Percentiles rank a stretch among this genome's conserved stretches.
These are phyloP conservation scores for Peniophora sp. DNA, from an alignment of 1,284 basidiomycete species.

Conservation along the genomic window DNA sequence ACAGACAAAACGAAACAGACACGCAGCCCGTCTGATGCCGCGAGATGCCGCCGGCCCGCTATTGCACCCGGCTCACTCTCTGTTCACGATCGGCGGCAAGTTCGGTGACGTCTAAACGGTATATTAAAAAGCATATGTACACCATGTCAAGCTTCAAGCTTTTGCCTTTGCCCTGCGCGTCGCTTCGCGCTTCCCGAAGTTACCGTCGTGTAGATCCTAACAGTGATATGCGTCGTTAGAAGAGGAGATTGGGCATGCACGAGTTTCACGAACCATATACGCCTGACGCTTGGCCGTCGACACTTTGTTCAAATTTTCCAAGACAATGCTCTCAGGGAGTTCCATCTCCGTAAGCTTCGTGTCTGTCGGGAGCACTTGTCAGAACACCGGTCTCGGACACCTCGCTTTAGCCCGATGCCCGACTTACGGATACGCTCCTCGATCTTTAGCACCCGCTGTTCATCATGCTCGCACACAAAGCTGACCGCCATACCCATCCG, in stretches of 20 bases:
- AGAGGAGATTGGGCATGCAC: neutral
- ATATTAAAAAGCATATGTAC: too few relatives aligned
- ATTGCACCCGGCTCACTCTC: too few relatives aligned
- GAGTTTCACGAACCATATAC: conserved; percentile 65
- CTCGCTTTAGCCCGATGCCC: neutral
- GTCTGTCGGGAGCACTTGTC: conserved; percentile 30
- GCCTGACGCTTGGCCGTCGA: conserved; percentile 91
- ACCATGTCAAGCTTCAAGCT: too few relatives aligned
- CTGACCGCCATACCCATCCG: conserved; percentile 86
- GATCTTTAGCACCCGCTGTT: conserved; percentile 76
- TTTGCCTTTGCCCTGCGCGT: conserved; percentile 58
- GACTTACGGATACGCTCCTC: conserved; percentile 81
- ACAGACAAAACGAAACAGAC: too few relatives aligned
- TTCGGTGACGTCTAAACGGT: too few relatives aligned
- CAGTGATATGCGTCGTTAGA: neutral
- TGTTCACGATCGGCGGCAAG: too few relatives aligned
- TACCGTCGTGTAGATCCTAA: conserved; percentile 86
- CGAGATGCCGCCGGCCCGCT: too few relatives aligned
- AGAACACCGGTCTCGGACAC: neutral
- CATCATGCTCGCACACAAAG: conserved; percentile 92
- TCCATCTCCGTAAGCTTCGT: conserved; percentile 69
- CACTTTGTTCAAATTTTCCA: conserved; percentile 84
- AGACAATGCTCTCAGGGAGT: conserved; percentile 75
- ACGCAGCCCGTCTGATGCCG: too few relatives aligned
- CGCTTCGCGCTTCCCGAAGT: conserved; percentile 86